Conservation (phyloP, 2,329 filamentous ascomycete genomes). For the Botrytis fragariae region DNA sequence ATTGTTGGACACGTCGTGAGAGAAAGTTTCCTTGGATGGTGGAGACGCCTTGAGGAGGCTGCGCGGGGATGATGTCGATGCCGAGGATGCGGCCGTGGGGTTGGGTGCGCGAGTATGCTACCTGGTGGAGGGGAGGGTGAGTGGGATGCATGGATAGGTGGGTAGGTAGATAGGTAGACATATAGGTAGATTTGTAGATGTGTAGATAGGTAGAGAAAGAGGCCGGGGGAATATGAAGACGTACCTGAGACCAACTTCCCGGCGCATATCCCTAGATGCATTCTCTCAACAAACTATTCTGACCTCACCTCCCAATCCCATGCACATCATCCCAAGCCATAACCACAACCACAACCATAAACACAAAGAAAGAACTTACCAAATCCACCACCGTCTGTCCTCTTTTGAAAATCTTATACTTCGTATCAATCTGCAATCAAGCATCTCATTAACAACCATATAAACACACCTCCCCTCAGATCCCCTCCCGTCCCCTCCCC, state of each 20-base stretch:
- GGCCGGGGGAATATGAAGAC: neutral
- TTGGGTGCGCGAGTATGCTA: slow-evolving; percentile 74
- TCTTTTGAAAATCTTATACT: slow-evolving; percentile 72
- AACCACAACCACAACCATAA: too few relatives aligned
- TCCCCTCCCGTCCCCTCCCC: too few relatives aligned
- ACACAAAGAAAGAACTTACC: slow-evolving; percentile 47
- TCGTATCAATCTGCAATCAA: slow-evolving; percentile 69
- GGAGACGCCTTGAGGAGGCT: slow-evolving; percentile 87
- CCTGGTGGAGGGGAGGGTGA: slow-evolving; percentile 49
- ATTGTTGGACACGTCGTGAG: slow-evolving; percentile 66
- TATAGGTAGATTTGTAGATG: too few relatives aligned
- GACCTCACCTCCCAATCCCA: neutral
- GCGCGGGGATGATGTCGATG: slow-evolving; percentile 89
- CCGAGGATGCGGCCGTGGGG: slow-evolving; percentile 80
- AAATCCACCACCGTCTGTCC: slow-evolving; percentile 90
- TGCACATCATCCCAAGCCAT: neutral
- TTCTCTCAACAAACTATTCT: slow-evolving; percentile 16
- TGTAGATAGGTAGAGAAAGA: neutral
- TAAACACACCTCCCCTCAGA: neutral
- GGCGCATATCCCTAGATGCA: slow-evolving; percentile 83
- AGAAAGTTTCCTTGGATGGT: slow-evolving; percentile 95
- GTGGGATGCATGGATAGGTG: neutral
- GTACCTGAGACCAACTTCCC: slow-evolving; percentile 68
- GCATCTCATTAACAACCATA: neutral
- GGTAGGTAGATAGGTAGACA: too few relatives aligned